Evolutionary conservation across 179 eudicot genomes (phyloP).

Genomic region (Silene vulgaris): DNA sequence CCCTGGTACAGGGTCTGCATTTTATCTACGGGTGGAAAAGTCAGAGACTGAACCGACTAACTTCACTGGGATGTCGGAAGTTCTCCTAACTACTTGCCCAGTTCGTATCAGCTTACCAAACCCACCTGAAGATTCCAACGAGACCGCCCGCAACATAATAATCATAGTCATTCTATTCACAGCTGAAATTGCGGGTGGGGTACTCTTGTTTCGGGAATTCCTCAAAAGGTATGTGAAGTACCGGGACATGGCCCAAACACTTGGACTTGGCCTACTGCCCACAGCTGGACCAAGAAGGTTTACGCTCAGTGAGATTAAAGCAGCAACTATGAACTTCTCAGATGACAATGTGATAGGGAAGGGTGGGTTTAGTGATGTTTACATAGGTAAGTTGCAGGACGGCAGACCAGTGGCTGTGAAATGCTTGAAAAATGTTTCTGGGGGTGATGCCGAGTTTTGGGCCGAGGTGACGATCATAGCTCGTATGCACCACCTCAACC

Average conservation of each 20-base stretch:
- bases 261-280: conserved; percentile 70
- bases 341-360: conserved; percentile 45
- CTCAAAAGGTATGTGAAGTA: conserved; percentile 72
- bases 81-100: conserved; percentile 60
- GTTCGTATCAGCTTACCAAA: conserved; percentile 47
- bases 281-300: conserved; percentile 74
- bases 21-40: conserved; percentile 50
- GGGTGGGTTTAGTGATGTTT: conserved; percentile 78
- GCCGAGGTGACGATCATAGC: conserved; percentile 85
- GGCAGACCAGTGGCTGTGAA: conserved; percentile 74
- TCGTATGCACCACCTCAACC: conserved; percentile 86
- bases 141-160: conserved; percentile 50
- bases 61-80: conserved; percentile 57
- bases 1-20: conserved; percentile 38
- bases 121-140: conserved; percentile 47
- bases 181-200: conserved; percentile 59
- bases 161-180: conserved; percentile 46
- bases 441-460: conserved; percentile 81
- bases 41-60: conserved; percentile 36
- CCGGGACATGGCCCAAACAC: conserved; percentile 82
- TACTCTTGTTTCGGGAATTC: conserved; percentile 65
- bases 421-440: conserved; percentile 51
- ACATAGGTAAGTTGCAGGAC: conserved; percentile 59
- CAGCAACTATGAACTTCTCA: conserved; percentile 60
- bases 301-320: conserved; percentile 49